These are phyloP conservation scores for Tuber melanosporum DNA, from an alignment of 495 filamentous ascomycete genomes.

Conservation along the genomic window DNA sequence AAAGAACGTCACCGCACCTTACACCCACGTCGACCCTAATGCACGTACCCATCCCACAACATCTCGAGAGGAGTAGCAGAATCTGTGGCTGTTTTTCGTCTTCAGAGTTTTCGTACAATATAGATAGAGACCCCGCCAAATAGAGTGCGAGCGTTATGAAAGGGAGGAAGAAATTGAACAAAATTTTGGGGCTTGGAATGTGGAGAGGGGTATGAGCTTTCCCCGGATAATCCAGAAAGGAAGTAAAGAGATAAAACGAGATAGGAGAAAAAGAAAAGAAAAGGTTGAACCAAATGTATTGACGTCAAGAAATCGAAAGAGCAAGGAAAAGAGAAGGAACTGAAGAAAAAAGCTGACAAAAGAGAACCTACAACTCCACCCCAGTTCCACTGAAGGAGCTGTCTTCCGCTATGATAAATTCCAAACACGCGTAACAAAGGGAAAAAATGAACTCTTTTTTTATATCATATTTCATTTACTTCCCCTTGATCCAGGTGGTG, in stretches of 20 bases:
- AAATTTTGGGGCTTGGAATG: background rate
- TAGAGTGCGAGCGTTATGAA: constrained; percentile 1
- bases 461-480: constrained; percentile 21
- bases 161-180: background rate
- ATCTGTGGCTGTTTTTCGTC: background rate
- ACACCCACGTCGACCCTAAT: background rate
- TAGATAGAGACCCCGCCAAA: background rate
- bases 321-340: background rate
- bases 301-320: background rate
- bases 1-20: background rate
- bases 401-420: background rate
- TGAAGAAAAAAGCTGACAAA: constrained; percentile 5
- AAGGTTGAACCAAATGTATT: background rate
- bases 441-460: constrained; percentile 12
- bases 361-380: constrained; percentile 30
- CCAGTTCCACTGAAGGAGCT: constrained; percentile 27
- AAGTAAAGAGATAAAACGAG: background rate
- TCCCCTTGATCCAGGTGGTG: constrained; percentile 24
- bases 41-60: background rate
- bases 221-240: constrained; percentile 9
- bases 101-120: background rate
- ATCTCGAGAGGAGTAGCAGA: background rate
- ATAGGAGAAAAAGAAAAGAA: constrained; percentile 10
- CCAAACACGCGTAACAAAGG: constrained; percentile 22
- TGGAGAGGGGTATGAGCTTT: background rate